Conservation (phyloP, 75 land plant species). For the Pinus tabuliformis region DNA sequence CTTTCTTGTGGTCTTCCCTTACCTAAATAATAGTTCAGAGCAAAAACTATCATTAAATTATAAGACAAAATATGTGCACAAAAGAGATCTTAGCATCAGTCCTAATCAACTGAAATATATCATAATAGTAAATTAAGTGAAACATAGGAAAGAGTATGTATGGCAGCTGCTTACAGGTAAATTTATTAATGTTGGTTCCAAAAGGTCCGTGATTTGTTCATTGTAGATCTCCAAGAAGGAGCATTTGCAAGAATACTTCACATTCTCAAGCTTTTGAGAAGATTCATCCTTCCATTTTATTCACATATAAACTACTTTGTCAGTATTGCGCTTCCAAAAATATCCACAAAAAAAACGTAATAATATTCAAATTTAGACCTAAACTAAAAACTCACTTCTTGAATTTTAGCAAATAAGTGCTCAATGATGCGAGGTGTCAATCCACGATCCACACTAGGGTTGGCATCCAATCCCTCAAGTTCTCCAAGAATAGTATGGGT, state of each 20-base stretch:
- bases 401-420: slow-evolving; percentile 28
- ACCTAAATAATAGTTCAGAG: slow-evolving; percentile 16
- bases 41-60: not conserved
- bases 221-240: slow-evolving; percentile 32
- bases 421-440: slow-evolving; percentile 43
- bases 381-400: slow-evolving; percentile 18
- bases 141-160: not conserved
- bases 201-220: slow-evolving; percentile 44
- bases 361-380: not conserved
- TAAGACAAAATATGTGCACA: not conserved
- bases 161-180: slow-evolving; percentile 19
- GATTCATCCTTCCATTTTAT: slow-evolving; percentile 34
- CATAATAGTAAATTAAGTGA: not conserved
- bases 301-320: not conserved
- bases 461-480: slow-evolving; percentile 20
- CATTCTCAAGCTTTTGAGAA: slow-evolving; percentile 21
- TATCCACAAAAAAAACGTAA: not conserved
- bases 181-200: slow-evolving; percentile 50
- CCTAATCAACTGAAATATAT: not conserved
- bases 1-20: slow-evolving; percentile 35
- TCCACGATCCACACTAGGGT: slow-evolving; percentile 23
- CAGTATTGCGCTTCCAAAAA: not conserved
- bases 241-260: slow-evolving; percentile 49
- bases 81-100: not conserved
- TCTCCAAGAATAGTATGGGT: slow-evolving; percentile 34